Base-by-base conservation (phyloP, 2,329 filamentous ascomycete genomes). In the Fusarium albosuccineum region DNA sequence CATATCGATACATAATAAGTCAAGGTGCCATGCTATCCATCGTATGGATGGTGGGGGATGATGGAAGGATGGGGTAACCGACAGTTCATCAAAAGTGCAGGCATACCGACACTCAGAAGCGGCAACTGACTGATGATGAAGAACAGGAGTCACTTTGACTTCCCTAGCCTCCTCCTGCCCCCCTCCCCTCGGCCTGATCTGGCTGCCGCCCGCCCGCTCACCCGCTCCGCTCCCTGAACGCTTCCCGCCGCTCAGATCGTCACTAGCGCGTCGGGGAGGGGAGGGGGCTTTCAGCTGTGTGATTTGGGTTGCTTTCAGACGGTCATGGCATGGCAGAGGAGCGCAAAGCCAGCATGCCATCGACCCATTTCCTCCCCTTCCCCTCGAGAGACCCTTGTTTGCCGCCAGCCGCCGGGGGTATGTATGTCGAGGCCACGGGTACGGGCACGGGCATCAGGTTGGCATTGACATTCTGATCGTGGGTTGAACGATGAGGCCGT, bases 221-320 rank as follows among this genome's bases (percentile, higher is more conserved):
- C 56, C 64, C 64, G 59, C 59, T 36, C 52, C 42, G 30, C 33
- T 37, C 46, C 46, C 53, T 56, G 53, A 49, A 48, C 42, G 42
- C 42, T 56, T 60, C 59, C 64, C 64, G 59, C 59, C 51, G 48
- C 61, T 58, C 56, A 68, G 65, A 68, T 67, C 65, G 52, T 57
- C 54, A 48, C 55, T 68, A 67, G 65, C 60, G 65, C 55, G 40
- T 54, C 50, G 50, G 49, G 42, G 34, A 39, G 29, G 5, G 9
- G 33, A 36, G 9, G 10, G 41, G 6, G 51, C 37, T 33, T 33
- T 33, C 49, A 30, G 41, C 41, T 41, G 29, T 49, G 45, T 34
- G 22, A n/a, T 39, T 22, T 29, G 16, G 33, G 27, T 39, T 22
- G 26, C 33, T 37, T 34, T 39, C 11, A 34, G 45, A 48, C 44